A percentile compares a stretch with the other conserved stretches of the same genome.
Evolutionary conservation across 2,329 filamentous ascomycete species (phyloP).

Genomic region (Nannizzia gypsea): DNA sequence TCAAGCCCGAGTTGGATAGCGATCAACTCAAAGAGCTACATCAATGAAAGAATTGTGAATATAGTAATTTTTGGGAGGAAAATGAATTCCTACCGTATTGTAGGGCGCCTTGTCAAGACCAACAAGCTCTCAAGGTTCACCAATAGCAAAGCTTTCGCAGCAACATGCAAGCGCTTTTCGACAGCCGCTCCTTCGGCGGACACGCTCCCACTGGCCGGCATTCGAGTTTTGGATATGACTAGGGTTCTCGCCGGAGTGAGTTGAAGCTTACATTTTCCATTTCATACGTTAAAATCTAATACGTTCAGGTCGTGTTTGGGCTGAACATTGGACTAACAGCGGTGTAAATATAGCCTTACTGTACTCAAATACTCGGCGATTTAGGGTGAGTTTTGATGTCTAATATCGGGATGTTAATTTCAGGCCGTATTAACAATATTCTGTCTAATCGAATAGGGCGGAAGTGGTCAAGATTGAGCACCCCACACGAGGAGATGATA

Average conservation of each 20-base stretch:
- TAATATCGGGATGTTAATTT: background rate
- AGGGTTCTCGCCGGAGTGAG: slow-evolving; percentile 84
- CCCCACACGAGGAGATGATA: slow-evolving; percentile 82
- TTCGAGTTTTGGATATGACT: slow-evolving; percentile 91
- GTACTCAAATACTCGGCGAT: slow-evolving; percentile 91
- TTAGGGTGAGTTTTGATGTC: slow-evolving; percentile 52
- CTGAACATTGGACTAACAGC: slow-evolving; percentile 1
- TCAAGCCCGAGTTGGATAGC: background rate
- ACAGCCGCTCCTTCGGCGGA: slow-evolving; percentile 33
- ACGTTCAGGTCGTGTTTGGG: background rate
- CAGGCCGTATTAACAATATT: background rate
- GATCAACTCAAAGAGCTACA: background rate
- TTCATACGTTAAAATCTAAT: too few species aligned
- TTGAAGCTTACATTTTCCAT: slow-evolving; percentile 17
- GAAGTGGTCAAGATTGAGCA: slow-evolving; percentile 98
- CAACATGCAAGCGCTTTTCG: slow-evolving; percentile 25
- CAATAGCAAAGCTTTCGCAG: background rate
- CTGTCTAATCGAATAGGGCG: slow-evolving; percentile 45
- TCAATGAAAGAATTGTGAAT: background rate
- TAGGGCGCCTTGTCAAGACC: background rate
- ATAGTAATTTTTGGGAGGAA: background rate
- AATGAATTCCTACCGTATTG: slow-evolving; percentile 8
- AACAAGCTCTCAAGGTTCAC: background rate
- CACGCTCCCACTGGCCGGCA: slow-evolving; percentile 64
- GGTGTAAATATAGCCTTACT: slow-evolving; percentile 61